Base-by-base conservation (phyloP, 208 protist genomes). In the Trichomonas gallinae region DNA sequence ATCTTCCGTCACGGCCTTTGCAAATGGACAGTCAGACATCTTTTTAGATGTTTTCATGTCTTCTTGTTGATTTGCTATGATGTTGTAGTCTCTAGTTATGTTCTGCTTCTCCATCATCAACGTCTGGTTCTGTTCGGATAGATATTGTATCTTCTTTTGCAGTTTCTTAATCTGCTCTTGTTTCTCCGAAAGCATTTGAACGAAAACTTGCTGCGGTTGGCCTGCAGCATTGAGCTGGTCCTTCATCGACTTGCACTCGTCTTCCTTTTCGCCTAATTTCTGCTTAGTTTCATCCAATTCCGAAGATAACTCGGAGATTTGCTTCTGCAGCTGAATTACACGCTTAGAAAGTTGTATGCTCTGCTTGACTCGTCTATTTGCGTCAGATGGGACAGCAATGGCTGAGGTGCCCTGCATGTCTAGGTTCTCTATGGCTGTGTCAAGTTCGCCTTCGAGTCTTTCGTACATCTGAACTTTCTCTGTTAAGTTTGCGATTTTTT, bases 381-480 rank as follows among this genome's bases (percentile, higher is more conserved):
- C 87, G 46, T 93, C 87, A 26, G 87, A 93, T 93, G 87, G 87
- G 38, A 93, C 87, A 51, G 40, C 44, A 51, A 93, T 34, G 8
- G 87, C 40, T 46, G 17, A 44, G 31, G 34, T 40, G 9, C 83
- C 83, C 11, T 93, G 42, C 40, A 93, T 48, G 8, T 93, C 44
- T 17, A 93, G 17, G 26, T 42, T 51, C 46, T 93, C 87, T 17
- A 93, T 93, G 48, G 87, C 87, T 38, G 17, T 93, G 38, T 93
- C 87, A 6, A 93, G 44, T 93, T 93, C 87, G 38, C 36, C 45
- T 93, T 93, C 87, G 38, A 93, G 87, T 58, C 46, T 48, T 23
- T 93, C 87, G 51, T 93, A 93, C 87, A 93, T 93, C 17, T 48
- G 17, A 36, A 51, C 87, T 93, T 93, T 93, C 21, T 93, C 87